A percentile compares a stretch with the other conserved stretches of the same genome.
Evolutionary conservation across 345 rosid species (phyloP).

Genomic region (Firmiana major): DNA sequence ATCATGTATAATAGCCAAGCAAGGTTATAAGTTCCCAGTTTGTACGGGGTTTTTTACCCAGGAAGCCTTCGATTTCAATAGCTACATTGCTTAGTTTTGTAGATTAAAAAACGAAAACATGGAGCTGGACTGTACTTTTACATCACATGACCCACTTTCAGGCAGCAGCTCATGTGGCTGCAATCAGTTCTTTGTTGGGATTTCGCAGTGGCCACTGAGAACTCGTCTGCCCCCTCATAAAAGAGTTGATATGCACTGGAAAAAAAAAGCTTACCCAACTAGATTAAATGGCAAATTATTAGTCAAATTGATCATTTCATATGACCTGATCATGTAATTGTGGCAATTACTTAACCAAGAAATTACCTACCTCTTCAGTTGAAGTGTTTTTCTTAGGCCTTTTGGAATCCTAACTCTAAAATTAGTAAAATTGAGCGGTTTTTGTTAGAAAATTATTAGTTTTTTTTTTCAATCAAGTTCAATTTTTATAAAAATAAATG

Average conservation of each 20-base stretch:
- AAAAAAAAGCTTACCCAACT: neutral
- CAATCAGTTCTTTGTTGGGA: slow-evolving; percentile 31
- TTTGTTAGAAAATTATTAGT: no score
- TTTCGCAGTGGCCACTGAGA: slow-evolving; percentile 25
- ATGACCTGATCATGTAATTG: neutral
- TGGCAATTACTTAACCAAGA: neutral
- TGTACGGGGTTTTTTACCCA: neutral
- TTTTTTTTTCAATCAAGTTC: no score
- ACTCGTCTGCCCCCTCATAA: slow-evolving; percentile 1
- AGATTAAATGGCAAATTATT: neutral
- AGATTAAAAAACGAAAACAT: neutral
- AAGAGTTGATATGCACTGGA: neutral
- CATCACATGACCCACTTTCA: slow-evolving; percentile 25
- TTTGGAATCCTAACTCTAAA: no score
- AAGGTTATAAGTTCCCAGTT: neutral
- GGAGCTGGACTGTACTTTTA: neutral
- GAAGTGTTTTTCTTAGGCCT: no score
- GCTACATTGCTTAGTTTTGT: neutral
- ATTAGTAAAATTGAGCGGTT: no score
- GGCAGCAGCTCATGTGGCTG: slow-evolving; percentile 30
- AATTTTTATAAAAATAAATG: no score
- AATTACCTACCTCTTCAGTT: neutral
- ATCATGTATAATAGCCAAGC: no score
- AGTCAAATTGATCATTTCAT: neutral
- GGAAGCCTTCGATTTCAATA: neutral